Base-by-base conservation (phyloP, 202 grass and related monocot species). In the Eragrostis tef region DNA sequence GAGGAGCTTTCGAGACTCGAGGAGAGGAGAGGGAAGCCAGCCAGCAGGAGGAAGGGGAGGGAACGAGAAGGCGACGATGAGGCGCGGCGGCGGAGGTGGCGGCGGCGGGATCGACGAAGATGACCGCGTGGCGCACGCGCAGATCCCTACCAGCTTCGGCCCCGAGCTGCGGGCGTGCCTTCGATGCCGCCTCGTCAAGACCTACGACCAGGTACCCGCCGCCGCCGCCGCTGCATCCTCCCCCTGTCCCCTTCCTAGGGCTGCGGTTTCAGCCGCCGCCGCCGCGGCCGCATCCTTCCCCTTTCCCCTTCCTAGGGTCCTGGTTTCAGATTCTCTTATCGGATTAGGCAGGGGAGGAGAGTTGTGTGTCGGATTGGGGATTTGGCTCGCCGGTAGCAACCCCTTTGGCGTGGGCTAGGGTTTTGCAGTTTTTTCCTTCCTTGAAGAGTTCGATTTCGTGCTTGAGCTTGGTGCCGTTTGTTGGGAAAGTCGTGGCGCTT, bases 61-160 rank as follows among this genome's bases (percentile, higher is more conserved):
- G 26, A 41, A 79, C 11, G 20, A 75, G 64, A 31, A n/a, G 67
- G 42, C 45, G 48, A 76, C 24, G 61, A 93, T 76, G 91, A 87
- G 52, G 75, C 34, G 93, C 36, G 85, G 82, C 42, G 85, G 84
- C 29, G 79, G 89, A 42, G 83, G 82, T 39, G 82, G 86, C 17
- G 84, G 83, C 65, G 91, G 92, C 14, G 87, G 84, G 82, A 84
- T 79, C 70, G 84, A 86, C 59, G 91, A 93, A 7, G 91, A 87
- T 1, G 76, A 80, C 0, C 44, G 51, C 67, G 71, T 73, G 6
- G 74, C 13, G 39, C 92, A 93, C 83, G 90, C 95, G 66, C 85
- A 98, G 96, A 98, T 98, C 25, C 92, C 96, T 0, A 98, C 93
- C n/a, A 98, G 96, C 85, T 98, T 98, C 85, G 96, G 96, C 72